Conservation (phyloP, 148 eudicot genomes). For the Polygonum maritimum region DNA sequence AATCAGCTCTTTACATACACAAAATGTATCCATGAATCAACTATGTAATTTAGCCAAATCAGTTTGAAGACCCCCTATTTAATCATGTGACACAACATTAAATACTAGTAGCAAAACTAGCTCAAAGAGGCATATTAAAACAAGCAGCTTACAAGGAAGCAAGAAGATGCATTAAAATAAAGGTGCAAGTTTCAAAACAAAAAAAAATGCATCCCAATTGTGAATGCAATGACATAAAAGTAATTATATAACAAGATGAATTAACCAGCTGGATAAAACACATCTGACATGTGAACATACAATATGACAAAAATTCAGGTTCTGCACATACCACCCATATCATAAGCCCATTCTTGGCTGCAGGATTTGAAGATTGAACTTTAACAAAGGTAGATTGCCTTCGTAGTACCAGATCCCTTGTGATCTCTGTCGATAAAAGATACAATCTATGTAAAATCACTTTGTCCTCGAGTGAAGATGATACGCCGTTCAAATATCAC, state of each 20-base stretch:
- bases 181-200: too few relatives aligned
- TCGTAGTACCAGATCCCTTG: slow-evolving; percentile 64
- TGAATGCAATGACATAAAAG: too few relatives aligned
- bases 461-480: slow-evolving; percentile 12
- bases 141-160: too few relatives aligned
- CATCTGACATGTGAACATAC: neutral
- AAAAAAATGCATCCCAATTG: neutral
- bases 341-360: slow-evolving; percentile 46
- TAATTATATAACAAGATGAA: neutral
- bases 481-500: neutral
- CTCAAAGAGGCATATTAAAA: neutral
- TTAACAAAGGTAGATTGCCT: slow-evolving; percentile 83
- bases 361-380: slow-evolving; percentile 58
- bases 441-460: slow-evolving; percentile 20
- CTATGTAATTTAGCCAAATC: too few relatives aligned
- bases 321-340: slow-evolving; percentile 72
- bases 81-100: too few relatives aligned
- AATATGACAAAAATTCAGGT: neutral
- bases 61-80: too few relatives aligned
- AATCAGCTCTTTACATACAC: slow-evolving; percentile 1
- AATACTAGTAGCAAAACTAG: neutral
- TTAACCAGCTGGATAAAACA: neutral
- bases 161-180: too few relatives aligned
- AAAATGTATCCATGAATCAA: too few relatives aligned
- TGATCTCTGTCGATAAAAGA: slow-evolving; percentile 48